These are phyloP conservation scores for Leishmania guyanensis DNA, from an alignment of 208 protist species.

Conservation along the genomic window DNA sequence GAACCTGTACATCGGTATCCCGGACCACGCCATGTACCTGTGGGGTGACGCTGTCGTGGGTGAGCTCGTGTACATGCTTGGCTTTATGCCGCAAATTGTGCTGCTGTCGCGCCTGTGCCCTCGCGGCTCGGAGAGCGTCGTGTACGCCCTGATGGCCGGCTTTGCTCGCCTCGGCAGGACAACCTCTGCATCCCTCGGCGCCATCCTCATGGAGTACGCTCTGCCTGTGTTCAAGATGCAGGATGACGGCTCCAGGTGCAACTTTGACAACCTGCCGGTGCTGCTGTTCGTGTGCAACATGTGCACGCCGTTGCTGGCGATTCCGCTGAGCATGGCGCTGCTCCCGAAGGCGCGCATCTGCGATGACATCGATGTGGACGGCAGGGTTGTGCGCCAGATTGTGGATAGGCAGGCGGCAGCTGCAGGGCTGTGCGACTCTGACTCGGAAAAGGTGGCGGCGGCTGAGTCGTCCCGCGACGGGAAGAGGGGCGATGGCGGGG, in stretches of 20 bases:
- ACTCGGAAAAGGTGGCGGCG: neutral
- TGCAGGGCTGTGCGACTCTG: neutral
- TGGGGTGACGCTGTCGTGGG: conserved; percentile 58
- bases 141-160: conserved; percentile 78
- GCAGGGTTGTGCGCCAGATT: conserved; percentile 29
- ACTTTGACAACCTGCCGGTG: conserved; percentile 54
- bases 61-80: conserved; percentile 61
- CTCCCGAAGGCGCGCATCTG: conserved; percentile 57
- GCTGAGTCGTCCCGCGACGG: neutral
- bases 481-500: neutral
- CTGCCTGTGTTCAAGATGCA: conserved; percentile 39
- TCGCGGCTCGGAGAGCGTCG: conserved; percentile 69
- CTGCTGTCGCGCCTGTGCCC: conserved; percentile 83
- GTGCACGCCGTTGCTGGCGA: conserved; percentile 42
- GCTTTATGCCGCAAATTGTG: conserved; percentile 70
- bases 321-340: conserved; percentile 49
- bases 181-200: conserved; percentile 38
- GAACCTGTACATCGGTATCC: too few relatives aligned
- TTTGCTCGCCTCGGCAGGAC: conserved; percentile 63
- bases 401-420: conserved; percentile 9
- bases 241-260: conserved; percentile 31
- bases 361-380: conserved; percentile 48
- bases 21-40: conserved; percentile 68
- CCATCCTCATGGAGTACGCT: conserved; percentile 48
- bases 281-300: conserved; percentile 60